phyloP scores from a whole-genome alignment of 352 stramenopile species.

The Globisporangium echinulatum region DNA sequence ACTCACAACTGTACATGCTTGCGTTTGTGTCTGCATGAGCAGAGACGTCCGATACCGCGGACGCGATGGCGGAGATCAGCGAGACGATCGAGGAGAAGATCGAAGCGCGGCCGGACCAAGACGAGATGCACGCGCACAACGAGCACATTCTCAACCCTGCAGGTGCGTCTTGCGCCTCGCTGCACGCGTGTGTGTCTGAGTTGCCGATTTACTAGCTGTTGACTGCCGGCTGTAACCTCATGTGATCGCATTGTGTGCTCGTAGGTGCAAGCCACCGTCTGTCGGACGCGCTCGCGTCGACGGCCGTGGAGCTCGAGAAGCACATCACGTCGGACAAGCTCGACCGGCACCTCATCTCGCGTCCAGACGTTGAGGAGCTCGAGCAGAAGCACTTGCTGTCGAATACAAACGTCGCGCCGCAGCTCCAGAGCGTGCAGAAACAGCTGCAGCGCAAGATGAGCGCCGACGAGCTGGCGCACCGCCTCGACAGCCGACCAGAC shows the following conservation, averaged over 20 bases:
- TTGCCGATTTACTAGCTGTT: no score
- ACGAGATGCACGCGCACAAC: constrained; percentile 41
- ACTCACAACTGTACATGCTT: constrained; percentile 24
- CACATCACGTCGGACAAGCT: constrained; percentile 60
- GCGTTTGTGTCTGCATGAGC: neutral
- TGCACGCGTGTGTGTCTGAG: no score
- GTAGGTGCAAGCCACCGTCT: constrained; percentile 27
- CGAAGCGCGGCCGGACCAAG: constrained; percentile 34
- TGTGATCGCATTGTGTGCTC: neutral
- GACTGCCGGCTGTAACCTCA: neutral
- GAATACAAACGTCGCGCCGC: constrained; percentile 33
- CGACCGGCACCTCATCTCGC: constrained; percentile 49
- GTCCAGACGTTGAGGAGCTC: constrained; percentile 49
- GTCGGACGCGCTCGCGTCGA: constrained; percentile 32
- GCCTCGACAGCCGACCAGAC: constrained; percentile 60
- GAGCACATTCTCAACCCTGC: constrained; percentile 48
- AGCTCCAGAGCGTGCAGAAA: constrained; percentile 67
- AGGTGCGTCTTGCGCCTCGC: constrained; percentile 6
- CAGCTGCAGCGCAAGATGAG: constrained; percentile 70
- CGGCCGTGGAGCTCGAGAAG: constrained; percentile 43
- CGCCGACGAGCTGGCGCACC: constrained; percentile 62
- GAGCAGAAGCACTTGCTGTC: constrained; percentile 55
- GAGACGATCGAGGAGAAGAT: constrained; percentile 41
- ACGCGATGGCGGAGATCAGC: constrained; percentile 30
- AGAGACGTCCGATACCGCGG: constrained; percentile 33